Evolutionary conservation across 2,329 filamentous ascomycete genomes (phyloP).

Genomic region (Albophoma yamanashiensis): DNA sequence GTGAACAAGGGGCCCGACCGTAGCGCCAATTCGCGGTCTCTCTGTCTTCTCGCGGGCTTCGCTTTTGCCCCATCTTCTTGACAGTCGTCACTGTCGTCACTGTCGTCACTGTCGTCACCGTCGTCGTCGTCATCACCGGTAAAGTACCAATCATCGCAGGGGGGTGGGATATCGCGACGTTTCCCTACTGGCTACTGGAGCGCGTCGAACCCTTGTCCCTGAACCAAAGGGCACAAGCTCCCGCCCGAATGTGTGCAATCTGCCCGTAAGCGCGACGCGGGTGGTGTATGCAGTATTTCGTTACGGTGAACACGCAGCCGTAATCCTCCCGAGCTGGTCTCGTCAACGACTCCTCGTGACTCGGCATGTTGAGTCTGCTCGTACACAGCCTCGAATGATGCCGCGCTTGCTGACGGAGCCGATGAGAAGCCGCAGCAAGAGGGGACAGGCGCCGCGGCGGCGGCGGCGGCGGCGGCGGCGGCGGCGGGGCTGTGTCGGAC

Average conservation of each 20-base stretch:
- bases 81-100: neutral
- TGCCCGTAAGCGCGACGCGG: neutral
- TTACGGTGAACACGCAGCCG: neutral
- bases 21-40: neutral
- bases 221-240: neutral
- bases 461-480: neutral
- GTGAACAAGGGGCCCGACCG: neutral
- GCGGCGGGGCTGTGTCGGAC: neutral
- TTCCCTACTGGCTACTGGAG: neutral
- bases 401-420: neutral
- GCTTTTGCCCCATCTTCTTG: neutral
- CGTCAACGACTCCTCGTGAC: neutral
- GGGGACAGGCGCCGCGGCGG: neutral
- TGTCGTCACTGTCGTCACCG: neutral
- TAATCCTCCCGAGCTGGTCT: neutral
- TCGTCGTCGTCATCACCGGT: neutral
- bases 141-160: neutral
- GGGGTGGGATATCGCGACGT: neutral
- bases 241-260: neutral
- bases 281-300: neutral
- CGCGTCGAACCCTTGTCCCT: neutral
- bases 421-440: neutral
- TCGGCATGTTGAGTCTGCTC: neutral
- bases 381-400: neutral
- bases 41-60: neutral